Percentiles rank a stretch among this genome's conserved stretches.
phyloP scores from a whole-genome alignment of 2,329 filamentous ascomycete genomes.

The Lachnellula arida region DNA sequence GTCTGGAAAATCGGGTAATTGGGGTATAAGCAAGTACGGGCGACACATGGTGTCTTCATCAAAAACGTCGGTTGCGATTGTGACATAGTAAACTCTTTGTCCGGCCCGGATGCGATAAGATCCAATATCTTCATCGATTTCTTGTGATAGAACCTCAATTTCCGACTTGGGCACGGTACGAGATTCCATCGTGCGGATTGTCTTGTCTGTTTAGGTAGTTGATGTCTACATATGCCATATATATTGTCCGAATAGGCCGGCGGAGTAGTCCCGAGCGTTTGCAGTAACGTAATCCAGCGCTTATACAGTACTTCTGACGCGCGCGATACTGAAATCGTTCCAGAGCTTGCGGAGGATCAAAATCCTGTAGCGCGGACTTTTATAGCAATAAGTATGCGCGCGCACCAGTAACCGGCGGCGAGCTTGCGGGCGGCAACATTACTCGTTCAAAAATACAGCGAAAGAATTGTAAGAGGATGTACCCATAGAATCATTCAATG shows the following conservation, averaged over 20 bases:
- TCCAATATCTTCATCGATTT: neutral
- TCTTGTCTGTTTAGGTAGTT: neutral
- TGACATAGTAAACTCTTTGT: conserved; percentile 1
- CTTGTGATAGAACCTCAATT: neutral
- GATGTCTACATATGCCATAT: no score
- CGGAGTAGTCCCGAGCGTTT: no score
- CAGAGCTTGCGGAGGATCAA: no score
- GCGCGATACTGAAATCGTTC: no score
- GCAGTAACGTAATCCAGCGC: no score
- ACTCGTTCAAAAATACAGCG: neutral
- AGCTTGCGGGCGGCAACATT: no score
- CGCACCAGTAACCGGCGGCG: no score
- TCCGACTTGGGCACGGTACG: neutral
- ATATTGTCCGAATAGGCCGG: no score
- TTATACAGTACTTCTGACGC: no score
- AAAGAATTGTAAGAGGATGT: neutral
- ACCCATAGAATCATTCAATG: no score
- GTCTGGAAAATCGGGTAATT: conserved; percentile 4
- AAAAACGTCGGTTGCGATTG: neutral
- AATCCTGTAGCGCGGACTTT: no score
- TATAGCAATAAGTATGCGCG: no score
- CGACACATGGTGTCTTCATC: neutral
- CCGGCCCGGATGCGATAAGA: neutral
- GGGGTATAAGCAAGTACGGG: neutral
- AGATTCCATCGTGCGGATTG: neutral